These are phyloP conservation scores for Babesia bigemina DNA, from an alignment of 169 alveolate species.

Conservation along the genomic window DNA sequence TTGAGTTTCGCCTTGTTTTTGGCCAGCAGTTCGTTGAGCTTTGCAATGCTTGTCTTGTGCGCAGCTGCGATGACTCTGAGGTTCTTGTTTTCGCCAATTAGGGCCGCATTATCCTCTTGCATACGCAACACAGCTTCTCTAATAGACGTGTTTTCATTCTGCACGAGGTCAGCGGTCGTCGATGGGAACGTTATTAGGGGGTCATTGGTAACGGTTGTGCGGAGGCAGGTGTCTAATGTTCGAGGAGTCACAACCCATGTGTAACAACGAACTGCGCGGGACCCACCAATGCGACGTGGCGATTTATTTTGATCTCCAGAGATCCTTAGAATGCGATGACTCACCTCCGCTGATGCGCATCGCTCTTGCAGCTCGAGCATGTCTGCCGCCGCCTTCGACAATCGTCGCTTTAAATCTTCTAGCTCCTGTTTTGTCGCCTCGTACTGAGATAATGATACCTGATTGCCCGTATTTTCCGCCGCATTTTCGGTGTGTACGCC, in stretches of 20 bases:
- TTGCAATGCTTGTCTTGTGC: conserved; percentile 38
- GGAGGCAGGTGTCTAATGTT: background rate
- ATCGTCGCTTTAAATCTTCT: conserved; percentile 18
- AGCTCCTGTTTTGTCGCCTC: background rate
- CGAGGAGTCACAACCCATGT: background rate
- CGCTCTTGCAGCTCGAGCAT: conserved; percentile 30
- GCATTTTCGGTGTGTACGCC: too few species aligned
- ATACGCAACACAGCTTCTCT: conserved; percentile 9
- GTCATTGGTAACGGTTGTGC: too few species aligned
- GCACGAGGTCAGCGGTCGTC: background rate
- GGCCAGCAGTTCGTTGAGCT: conserved; percentile 14
- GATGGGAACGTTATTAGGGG: too few species aligned
- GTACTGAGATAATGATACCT: background rate
- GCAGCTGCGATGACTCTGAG: conserved; percentile 18
- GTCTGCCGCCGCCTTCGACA: conserved; percentile 41
- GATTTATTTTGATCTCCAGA: too few species aligned
- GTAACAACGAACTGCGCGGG: background rate
- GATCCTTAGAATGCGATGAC: background rate
- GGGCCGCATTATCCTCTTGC: background rate
- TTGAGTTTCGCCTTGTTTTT: conserved; percentile 13
- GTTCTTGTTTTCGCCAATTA: conserved; percentile 41
- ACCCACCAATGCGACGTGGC: background rate
- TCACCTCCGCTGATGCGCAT: conserved; percentile 3
- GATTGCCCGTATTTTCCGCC: too few species aligned
- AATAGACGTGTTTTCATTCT: conserved; percentile 43